Evolutionary conservation across 2,329 filamentous ascomycete species (phyloP).

Genomic region (Aspergillus carbonarius): DNA sequence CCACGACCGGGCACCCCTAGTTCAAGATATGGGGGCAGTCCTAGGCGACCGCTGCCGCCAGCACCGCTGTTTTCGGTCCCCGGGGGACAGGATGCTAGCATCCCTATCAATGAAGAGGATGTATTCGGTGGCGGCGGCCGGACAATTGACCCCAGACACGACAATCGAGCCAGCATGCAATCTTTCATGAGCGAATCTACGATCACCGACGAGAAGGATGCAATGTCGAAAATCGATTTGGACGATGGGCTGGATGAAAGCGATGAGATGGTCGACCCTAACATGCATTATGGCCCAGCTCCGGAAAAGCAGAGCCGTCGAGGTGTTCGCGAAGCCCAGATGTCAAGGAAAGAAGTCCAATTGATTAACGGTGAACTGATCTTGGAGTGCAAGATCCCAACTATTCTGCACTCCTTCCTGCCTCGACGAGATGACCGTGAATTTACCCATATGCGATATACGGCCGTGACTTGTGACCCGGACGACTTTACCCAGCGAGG

Average conservation of each 20-base stretch:
- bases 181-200: slow-evolving; percentile 64
- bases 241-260: slow-evolving; percentile 47
- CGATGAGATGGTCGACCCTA: slow-evolving; percentile 60
- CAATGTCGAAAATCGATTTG: slow-evolving; percentile 43
- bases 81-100: slow-evolving; percentile 47
- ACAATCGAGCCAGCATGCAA: slow-evolving; percentile 56
- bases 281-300: slow-evolving; percentile 76
- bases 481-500: slow-evolving; percentile 87
- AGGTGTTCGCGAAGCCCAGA: slow-evolving; percentile 81
- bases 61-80: slow-evolving; percentile 75
- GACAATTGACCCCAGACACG: slow-evolving; percentile 51
- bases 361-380: slow-evolving; percentile 98
- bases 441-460: slow-evolving; percentile 99
- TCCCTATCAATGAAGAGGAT: slow-evolving; percentile 61
- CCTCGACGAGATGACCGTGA: slow-evolving; percentile 90
- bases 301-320: slow-evolving; percentile 83
- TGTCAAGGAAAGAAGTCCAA: slow-evolving; percentile 89
- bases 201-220: slow-evolving; percentile 51
- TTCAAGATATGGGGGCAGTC: slow-evolving; percentile 83
- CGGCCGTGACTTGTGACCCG: slow-evolving; percentile 95
- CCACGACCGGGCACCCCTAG: slow-evolving; percentile 89
- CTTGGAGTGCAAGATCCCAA: slow-evolving; percentile 97
- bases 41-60: slow-evolving; percentile 80
- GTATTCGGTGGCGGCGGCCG: slow-evolving; percentile 61
- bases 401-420: slow-evolving; percentile 94